Conservation (phyloP, 805 yeast species). For the Tetrapisispora fleetii region DNA sequence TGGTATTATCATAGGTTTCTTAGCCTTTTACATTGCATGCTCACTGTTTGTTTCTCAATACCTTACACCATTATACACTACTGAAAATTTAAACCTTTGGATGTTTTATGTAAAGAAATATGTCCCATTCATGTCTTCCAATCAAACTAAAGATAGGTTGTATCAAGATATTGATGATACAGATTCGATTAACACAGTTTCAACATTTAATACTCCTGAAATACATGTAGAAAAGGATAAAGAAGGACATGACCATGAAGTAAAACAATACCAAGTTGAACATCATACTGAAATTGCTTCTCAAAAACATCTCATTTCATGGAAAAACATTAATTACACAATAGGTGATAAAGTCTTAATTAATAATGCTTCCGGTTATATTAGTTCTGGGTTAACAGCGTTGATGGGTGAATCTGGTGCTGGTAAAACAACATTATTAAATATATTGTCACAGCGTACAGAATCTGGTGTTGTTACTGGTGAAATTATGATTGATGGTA, state of each 20-base stretch:
- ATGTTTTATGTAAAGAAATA: not conserved
- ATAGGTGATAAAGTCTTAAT: constrained; percentile 33
- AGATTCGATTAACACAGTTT: not conserved
- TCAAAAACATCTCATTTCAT: constrained; percentile 42
- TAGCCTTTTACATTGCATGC: constrained; percentile 28
- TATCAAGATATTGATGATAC: not conserved
- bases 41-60: constrained; percentile 28
- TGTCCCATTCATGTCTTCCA: constrained; percentile 1
- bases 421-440: constrained; percentile 89
- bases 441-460: constrained; percentile 80
- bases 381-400: constrained; percentile 65
- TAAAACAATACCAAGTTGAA: not conserved
- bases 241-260: not conserved
- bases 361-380: constrained; percentile 50
- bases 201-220: constrained; percentile 7
- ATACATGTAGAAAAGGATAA: constrained; percentile 6
- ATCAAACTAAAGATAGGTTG: not conserved
- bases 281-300: not conserved
- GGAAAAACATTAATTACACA: constrained; percentile 53
- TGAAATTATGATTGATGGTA: constrained; percentile 64
- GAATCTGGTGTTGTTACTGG: constrained; percentile 69
- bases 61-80: constrained; percentile 19
- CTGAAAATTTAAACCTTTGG: constrained; percentile 9
- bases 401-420: constrained; percentile 99
- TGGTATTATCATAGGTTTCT: constrained; percentile 50